Conservation (phyloP, 495 filamentous ascomycete genomes). For the Aspergillus biplanus region DNA sequence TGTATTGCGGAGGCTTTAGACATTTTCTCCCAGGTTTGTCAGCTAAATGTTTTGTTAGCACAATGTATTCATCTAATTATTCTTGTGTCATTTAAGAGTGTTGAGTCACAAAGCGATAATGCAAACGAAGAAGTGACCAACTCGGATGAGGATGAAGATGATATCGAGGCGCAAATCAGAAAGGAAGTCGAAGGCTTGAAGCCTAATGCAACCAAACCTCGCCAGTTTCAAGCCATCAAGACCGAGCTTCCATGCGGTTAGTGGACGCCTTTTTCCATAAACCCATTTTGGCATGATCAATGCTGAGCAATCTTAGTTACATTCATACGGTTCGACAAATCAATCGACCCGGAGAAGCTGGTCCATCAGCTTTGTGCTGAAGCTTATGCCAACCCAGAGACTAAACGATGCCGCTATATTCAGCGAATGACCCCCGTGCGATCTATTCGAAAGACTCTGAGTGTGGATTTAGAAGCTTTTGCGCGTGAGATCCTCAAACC, state of each 20-base stretch:
- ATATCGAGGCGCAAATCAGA: conserved; percentile 83
- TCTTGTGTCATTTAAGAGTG: conserved; percentile 14
- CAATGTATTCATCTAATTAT: background rate
- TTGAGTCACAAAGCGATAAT: conserved; percentile 31
- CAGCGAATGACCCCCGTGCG: conserved; percentile 85
- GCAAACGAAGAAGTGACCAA: conserved; percentile 42
- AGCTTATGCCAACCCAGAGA: conserved; percentile 51
- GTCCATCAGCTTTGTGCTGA: conserved; percentile 76
- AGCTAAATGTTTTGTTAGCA: background rate
- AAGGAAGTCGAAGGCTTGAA: conserved; percentile 74
- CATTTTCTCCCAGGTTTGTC: background rate
- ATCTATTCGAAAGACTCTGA: conserved; percentile 75
- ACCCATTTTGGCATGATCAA: conserved; percentile 34
- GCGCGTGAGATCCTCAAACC: conserved; percentile 69
- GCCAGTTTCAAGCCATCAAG: conserved; percentile 64
- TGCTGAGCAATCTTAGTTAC: conserved; percentile 39
- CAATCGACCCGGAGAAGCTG: conserved; percentile 80
- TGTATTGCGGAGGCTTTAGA: background rate
- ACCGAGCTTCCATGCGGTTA: conserved; percentile 77
- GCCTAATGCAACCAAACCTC: conserved; percentile 47
- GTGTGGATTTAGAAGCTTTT: conserved; percentile 73
- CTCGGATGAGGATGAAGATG: conserved; percentile 51
- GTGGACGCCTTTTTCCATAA: conserved; percentile 60
- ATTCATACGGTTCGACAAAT: conserved; percentile 53
- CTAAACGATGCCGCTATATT: conserved; percentile 70